Conservation (phyloP, 2,329 filamentous ascomycete genomes). For the Beauveria asiatica region DNA sequence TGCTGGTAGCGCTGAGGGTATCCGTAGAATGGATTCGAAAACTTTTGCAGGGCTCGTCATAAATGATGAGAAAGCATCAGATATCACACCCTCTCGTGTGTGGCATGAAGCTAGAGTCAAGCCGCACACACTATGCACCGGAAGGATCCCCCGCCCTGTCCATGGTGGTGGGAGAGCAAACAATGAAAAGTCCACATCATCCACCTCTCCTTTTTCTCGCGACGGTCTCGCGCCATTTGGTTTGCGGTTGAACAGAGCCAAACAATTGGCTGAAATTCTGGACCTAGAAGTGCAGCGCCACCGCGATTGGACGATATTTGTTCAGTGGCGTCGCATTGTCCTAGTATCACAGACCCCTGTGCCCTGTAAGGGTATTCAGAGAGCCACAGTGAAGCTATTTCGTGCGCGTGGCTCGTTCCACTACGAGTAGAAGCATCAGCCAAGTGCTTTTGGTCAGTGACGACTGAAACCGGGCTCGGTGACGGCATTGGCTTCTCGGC, state of each 20-base stretch:
- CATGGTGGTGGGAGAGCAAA: neutral
- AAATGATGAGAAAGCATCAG: conserved; percentile 5
- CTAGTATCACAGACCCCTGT: neutral
- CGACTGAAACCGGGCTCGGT: neutral
- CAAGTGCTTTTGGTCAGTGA: neutral
- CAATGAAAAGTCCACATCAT: neutral
- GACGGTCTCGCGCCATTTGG: neutral
- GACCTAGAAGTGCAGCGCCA: neutral
- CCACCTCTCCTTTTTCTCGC: neutral
- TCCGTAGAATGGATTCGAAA: neutral
- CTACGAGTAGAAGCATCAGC: neutral
- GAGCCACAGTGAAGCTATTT: neutral
- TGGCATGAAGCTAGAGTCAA: neutral
- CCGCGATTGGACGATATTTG: conserved; percentile 2
- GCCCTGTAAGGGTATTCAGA: neutral
- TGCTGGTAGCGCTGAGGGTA: neutral
- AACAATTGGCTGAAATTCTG: conserved; percentile 3
- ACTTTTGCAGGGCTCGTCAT: neutral
- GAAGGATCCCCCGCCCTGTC: neutral
- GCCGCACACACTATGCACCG: neutral
- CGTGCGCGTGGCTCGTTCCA: neutral
- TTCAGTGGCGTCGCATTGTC: neutral
- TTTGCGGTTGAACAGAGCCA: neutral
- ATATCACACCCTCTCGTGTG: neutral
- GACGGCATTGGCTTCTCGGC: neutral